Conservation (phyloP, 805 yeast genomes). For the Ogataea glucozyma region DNA sequence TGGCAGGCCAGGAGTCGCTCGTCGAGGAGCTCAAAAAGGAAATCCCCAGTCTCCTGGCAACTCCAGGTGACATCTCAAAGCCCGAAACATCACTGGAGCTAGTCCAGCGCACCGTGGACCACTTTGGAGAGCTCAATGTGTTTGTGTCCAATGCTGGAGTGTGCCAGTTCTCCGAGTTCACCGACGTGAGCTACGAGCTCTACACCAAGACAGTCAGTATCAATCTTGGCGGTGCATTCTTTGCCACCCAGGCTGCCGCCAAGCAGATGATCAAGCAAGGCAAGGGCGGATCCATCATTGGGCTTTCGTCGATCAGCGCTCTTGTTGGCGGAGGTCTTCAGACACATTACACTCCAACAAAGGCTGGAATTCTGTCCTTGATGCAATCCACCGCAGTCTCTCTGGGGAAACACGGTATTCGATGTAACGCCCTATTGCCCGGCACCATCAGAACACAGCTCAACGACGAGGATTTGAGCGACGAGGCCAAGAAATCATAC, state of each 20-base stretch:
- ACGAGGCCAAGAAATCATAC: slow-evolving; percentile 36
- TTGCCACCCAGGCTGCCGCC: slow-evolving; percentile 49
- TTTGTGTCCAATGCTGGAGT: slow-evolving; percentile 51
- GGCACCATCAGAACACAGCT: slow-evolving; percentile 45
- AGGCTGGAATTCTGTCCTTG: slow-evolving; percentile 46
- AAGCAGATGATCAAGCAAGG: slow-evolving; percentile 46
- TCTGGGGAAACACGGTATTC: slow-evolving; percentile 43
- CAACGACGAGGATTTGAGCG: slow-evolving; percentile 44
- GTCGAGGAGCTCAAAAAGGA: slow-evolving; percentile 29
- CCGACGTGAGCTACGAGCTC: slow-evolving; percentile 41
- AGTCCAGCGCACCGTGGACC: slow-evolving; percentile 35
- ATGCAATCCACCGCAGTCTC: slow-evolving; percentile 48
- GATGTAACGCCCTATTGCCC: slow-evolving; percentile 48
- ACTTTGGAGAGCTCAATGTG: slow-evolving; percentile 42
- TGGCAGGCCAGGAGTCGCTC: slow-evolving; percentile 24
- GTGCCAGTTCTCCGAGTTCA: slow-evolving; percentile 43
- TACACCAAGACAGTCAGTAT: slow-evolving; percentile 39
- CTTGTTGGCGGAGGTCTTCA: slow-evolving; percentile 48
- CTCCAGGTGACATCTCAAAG: slow-evolving; percentile 45
- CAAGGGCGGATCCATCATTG: slow-evolving; percentile 49
- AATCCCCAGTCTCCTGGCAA: slow-evolving; percentile 36
- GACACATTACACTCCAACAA: slow-evolving; percentile 49
- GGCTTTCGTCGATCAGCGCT: slow-evolving; percentile 44
- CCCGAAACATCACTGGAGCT: slow-evolving; percentile 40
- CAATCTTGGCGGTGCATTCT: slow-evolving; percentile 46